These are phyloP conservation scores for Recurvomyces mirabilis DNA, from an alignment of 495 filamentous ascomycete species.

Conservation along the genomic window DNA sequence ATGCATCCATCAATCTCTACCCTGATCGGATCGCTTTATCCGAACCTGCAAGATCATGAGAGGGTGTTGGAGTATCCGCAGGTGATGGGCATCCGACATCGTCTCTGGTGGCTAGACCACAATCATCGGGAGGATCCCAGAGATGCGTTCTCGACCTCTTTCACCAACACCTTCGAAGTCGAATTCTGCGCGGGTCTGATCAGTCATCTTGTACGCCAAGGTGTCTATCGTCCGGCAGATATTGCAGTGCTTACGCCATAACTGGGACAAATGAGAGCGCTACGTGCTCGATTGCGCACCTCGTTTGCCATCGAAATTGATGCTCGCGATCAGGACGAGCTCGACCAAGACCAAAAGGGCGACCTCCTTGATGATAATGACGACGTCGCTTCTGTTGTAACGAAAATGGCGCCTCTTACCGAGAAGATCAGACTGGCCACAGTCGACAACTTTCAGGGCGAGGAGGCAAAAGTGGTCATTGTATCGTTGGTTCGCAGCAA, in stretches of 20 bases:
- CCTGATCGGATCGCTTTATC: constrained; percentile 53
- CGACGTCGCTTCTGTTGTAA: neutral
- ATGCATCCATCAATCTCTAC: constrained; percentile 64
- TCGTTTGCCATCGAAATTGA: constrained; percentile 53
- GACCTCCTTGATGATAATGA: constrained; percentile 10
- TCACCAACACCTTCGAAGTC: constrained; percentile 58
- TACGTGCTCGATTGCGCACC: constrained; percentile 40
- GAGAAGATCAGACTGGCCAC: constrained; percentile 61
- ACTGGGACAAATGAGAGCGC: constrained; percentile 54
- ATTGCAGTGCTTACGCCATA: constrained; percentile 79
- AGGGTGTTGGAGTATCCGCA: constrained; percentile 41
- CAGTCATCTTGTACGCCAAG: constrained; percentile 61
- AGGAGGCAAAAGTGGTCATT: constrained; percentile 71
- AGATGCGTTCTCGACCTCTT: constrained; percentile 40
- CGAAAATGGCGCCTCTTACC: constrained; percentile 36
- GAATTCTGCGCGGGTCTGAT: constrained; percentile 56
- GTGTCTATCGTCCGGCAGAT: constrained; percentile 49
- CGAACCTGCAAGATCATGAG: constrained; percentile 46
- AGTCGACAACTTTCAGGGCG: constrained; percentile 73
- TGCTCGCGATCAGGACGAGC: constrained; percentile 53
- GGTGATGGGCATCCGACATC: constrained; percentile 51
- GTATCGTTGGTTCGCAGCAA: constrained; percentile 76
- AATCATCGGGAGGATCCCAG: constrained; percentile 40
- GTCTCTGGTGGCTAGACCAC: constrained; percentile 71
- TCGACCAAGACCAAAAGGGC: constrained; percentile 42